Percentiles rank a stretch among this genome's conserved stretches.
Conservation (phyloP, 768 basidiomycete species). For the Rhizopogon salebrosus region DNA sequence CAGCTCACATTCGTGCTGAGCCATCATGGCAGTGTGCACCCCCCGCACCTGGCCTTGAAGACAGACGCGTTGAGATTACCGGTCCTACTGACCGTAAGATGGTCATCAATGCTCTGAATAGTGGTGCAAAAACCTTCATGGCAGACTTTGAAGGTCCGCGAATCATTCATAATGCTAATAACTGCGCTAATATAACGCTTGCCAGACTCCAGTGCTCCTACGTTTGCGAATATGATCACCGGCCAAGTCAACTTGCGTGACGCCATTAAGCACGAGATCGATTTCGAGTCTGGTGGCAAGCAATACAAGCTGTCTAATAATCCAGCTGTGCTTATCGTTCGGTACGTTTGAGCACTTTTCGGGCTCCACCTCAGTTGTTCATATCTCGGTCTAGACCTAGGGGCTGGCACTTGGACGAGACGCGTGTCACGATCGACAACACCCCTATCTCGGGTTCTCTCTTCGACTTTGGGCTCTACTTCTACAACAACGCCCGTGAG, state of each 20-base stretch:
- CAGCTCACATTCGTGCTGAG: constrained; percentile 81
- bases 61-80: constrained; percentile 95
- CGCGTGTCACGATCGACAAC: constrained; percentile 86
- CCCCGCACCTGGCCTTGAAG: constrained; percentile 90
- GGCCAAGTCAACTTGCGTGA: constrained; percentile 95
- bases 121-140: constrained; percentile 97
- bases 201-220: constrained; percentile 88
- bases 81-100: constrained; percentile 98
- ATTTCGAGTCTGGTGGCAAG: constrained; percentile 86
- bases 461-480: constrained; percentile 96
- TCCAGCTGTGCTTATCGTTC: constrained; percentile 86
- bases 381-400: constrained; percentile 57
- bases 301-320: constrained; percentile 84
- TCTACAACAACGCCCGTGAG: constrained; percentile 96
- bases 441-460: constrained; percentile 84
- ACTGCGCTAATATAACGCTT: constrained; percentile 4
- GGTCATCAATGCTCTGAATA: constrained; percentile 97
- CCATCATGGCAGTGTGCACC: constrained; percentile 89
- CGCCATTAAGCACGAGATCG: constrained; percentile 82
- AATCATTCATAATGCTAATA: not conserved
- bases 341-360: constrained; percentile 42
- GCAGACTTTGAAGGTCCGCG: constrained; percentile 91
- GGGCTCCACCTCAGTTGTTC: not conserved
- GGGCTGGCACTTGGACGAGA: constrained; percentile 98
- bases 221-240: constrained; percentile 86